Base-by-base conservation (phyloP, 2,329 filamentous ascomycete species). In the Xylaria sp. region DNA sequence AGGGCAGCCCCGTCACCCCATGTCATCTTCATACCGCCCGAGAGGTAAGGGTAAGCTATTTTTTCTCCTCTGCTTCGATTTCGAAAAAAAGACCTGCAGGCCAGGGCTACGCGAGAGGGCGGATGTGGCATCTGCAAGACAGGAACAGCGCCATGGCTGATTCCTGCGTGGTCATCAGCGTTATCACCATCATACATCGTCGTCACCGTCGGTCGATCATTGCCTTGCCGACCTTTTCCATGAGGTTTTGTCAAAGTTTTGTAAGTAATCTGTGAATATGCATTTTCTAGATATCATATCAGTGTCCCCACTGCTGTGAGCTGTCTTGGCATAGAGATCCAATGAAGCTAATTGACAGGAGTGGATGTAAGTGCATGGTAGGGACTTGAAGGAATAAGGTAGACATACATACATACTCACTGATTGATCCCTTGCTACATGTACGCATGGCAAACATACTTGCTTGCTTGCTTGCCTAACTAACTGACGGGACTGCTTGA, bases 121-220 rank as follows among this genome's bases (percentile, higher is more conserved):
- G 31, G 34, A 64, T 50, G 52, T 50, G 23, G 50, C 46, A 52
- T 46, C 60, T 67, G 67, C 64, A 62, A 57, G 51, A 50, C 34
- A 52, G 67, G 56, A 37, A 69, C 60, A 67, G 67, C 60, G 67
- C 67, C 65, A 59, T 69, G 67, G 67, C 64, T 64, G 51, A 48
- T 55, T 28, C 25, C 31, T 62, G 44, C 48, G 51, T 57, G 65
- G 63, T 65, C 67, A 57, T 67, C 52, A 62, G 61, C 60, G 55
- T 31, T 39, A 31, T 58, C n/a, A 46, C 15, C 12, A 10, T 28
- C 23, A 34, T 44, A 3, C 34, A 9, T 28, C 39, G 15, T 44
- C 23, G 15, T 44, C 23, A 58, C 4, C 15, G 31, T 13, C 18
- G 20, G 59, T 64, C 50, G 48, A 67, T 67, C 57, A 63, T 55